Evolutionary conservation across 345 rosid species (phyloP).

Genomic region (Pugionium dolabratum): DNA sequence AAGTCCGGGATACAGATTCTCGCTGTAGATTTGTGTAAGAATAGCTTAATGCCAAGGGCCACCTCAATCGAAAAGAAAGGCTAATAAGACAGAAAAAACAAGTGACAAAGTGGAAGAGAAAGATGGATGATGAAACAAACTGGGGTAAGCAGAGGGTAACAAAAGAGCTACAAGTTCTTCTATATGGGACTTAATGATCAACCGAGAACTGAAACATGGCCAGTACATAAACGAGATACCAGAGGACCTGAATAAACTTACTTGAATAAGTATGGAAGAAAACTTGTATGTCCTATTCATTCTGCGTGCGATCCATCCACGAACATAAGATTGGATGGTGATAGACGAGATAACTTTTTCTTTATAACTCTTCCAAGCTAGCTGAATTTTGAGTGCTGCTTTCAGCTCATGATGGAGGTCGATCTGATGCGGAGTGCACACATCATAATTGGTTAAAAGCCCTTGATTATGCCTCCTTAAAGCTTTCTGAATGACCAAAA

Average conservation of each 20-base stretch:
- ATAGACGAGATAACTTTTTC: conserved; percentile 50
- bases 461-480: conserved; percentile 42
- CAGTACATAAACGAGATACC: neutral
- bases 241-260: conserved; percentile 36
- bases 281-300: conserved; percentile 32
- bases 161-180: neutral
- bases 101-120: conserved; percentile 16
- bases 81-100: conserved; percentile 2
- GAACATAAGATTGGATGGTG: conserved; percentile 59
- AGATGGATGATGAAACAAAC: neutral
- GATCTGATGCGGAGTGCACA: conserved; percentile 24
- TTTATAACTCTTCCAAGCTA: conserved; percentile 54
- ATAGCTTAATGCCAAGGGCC: neutral
- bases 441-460: conserved; percentile 12
- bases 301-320: conserved; percentile 59
- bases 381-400: conserved; percentile 62
- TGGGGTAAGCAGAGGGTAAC: conserved; percentile 1
- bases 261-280: conserved; percentile 59
- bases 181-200: neutral
- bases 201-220: conserved; percentile 22
- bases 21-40: conserved; percentile 8
- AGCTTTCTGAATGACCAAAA: conserved; percentile 58
- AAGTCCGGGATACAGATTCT: conserved; percentile 5
- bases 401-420: conserved; percentile 36
- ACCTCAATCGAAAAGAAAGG: neutral